These are phyloP conservation scores for Lyophyllum atratum DNA, from an alignment of 768 basidiomycete species.

Conservation along the genomic window DNA sequence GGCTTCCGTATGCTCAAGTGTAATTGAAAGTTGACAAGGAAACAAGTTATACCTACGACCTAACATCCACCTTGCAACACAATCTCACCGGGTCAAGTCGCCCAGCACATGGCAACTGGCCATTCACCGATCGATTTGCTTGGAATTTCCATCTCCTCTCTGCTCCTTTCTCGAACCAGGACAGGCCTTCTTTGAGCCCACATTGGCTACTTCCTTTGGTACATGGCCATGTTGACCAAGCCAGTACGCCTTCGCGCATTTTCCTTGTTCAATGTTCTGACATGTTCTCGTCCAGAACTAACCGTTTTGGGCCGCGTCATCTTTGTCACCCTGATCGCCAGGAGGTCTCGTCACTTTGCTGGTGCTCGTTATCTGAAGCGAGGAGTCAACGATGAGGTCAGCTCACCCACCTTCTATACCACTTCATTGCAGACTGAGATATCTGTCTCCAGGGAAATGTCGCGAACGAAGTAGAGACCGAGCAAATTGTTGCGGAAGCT, in stretches of 20 bases:
- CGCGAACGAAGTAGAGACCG: slow-evolving; percentile 98
- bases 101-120: slow-evolving; percentile 49
- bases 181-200: slow-evolving; percentile 46
- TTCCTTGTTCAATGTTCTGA: not conserved
- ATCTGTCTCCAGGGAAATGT: slow-evolving; percentile 78
- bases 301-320: slow-evolving; percentile 88
- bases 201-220: slow-evolving; percentile 91
- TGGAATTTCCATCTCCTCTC: slow-evolving; percentile 94
- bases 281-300: slow-evolving; percentile 57
- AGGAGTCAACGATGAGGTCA: slow-evolving; percentile 90
- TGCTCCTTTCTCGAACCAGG: slow-evolving; percentile 56
- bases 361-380: slow-evolving; percentile 94
- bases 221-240: slow-evolving; percentile 97
- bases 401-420: not conserved
- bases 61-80: slow-evolving; percentile 93
- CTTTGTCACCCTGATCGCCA: slow-evolving; percentile 93
- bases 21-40: slow-evolving; percentile 2
- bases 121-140: slow-evolving; percentile 85
- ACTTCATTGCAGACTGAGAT: not conserved
- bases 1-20: not conserved
- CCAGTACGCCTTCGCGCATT: slow-evolving; percentile 63
- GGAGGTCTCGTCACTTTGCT: slow-evolving; percentile 92
- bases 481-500: slow-evolving; percentile 94
- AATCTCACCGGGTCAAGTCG: slow-evolving; percentile 72
- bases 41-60: slow-evolving; percentile 89